Percentiles rank a stretch among this genome's conserved stretches.
phyloP scores from a whole-genome alignment of 306 rosid species.

The Glycine soja region DNA sequence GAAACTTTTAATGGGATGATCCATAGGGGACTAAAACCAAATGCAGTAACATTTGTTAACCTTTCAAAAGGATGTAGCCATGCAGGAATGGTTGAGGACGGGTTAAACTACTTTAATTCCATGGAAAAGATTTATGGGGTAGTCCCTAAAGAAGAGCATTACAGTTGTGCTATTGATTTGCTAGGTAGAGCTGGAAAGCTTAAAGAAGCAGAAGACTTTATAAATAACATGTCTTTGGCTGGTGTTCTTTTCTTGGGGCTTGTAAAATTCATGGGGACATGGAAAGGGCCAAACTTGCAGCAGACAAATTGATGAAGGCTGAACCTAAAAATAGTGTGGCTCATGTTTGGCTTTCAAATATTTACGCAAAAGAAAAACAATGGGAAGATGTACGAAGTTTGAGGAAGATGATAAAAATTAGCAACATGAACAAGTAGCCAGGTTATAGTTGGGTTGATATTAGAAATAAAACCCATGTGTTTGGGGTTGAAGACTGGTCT shows the following conservation, averaged over 20 bases:
- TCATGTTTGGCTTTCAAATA: conserved; percentile 62
- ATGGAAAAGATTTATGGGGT: conserved; percentile 64
- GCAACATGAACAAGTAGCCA: conserved; percentile 57
- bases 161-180: conserved; percentile 60
- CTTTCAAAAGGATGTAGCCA: conserved; percentile 67
- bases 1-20: conserved; percentile 55
- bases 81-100: conserved; percentile 63
- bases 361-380: conserved; percentile 57
- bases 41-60: conserved; percentile 60
- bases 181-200: conserved; percentile 68
- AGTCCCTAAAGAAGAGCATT: conserved; percentile 62
- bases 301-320: conserved; percentile 56
- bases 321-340: conserved; percentile 68
- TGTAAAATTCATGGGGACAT: conserved; percentile 60
- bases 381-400: conserved; percentile 64
- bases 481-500: conserved; percentile 64
- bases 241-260: conserved; percentile 70
- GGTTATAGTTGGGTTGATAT: conserved; percentile 71
- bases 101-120: conserved; percentile 56
- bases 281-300: conserved; percentile 64
- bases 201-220: conserved; percentile 57
- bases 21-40: conserved; percentile 52
- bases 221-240: conserved; percentile 65
- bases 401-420: conserved; percentile 61
- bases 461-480: conserved; percentile 61